Evolutionary conservation across 176 grass and related monocot species (phyloP).

Genomic region (Carex pumila): DNA sequence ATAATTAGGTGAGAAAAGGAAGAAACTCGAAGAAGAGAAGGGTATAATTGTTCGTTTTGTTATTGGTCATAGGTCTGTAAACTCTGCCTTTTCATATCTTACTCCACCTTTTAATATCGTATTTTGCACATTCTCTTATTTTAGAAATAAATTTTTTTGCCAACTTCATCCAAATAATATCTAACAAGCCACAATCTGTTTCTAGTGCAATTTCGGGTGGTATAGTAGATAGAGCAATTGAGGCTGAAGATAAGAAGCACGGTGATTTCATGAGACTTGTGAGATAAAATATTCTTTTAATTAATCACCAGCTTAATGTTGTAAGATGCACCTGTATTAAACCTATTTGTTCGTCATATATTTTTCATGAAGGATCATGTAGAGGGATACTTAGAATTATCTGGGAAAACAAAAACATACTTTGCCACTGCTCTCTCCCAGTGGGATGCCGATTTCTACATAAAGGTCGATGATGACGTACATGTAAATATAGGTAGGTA

Average conservation of each 20-base stretch:
- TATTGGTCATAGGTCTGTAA: slow-evolving; percentile 78
- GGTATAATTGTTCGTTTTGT: slow-evolving; percentile 87
- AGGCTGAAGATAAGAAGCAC: slow-evolving; percentile 82
- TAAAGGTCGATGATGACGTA: slow-evolving; percentile 91
- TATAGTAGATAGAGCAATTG: slow-evolving; percentile 69
- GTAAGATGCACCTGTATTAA: not conserved
- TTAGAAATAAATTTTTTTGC: not conserved
- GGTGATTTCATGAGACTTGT: slow-evolving; percentile 83
- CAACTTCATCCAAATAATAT: not conserved
- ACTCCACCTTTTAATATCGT: not conserved
- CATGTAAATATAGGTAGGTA: slow-evolving; percentile 92
- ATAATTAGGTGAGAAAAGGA: slow-evolving; percentile 77
- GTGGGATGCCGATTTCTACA: slow-evolving; percentile 92
- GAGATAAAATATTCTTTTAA: slow-evolving; percentile 10
- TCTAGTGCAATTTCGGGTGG: slow-evolving; percentile 82
- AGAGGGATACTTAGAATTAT: slow-evolving; percentile 89
- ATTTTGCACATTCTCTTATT: not conserved
- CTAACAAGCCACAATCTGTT: not conserved
- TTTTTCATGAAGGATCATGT: slow-evolving; percentile 67
- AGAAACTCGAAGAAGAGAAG: slow-evolving; percentile 86
- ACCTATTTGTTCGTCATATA: slow-evolving; percentile 19
- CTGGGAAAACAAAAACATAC: slow-evolving; percentile 78
- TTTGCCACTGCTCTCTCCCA: slow-evolving; percentile 80
- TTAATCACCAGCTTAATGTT: not conserved
- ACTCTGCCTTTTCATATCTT: not conserved